Conservation (phyloP, 495 filamentous ascomycete species). For the Aspergillus homomorphus region DNA sequence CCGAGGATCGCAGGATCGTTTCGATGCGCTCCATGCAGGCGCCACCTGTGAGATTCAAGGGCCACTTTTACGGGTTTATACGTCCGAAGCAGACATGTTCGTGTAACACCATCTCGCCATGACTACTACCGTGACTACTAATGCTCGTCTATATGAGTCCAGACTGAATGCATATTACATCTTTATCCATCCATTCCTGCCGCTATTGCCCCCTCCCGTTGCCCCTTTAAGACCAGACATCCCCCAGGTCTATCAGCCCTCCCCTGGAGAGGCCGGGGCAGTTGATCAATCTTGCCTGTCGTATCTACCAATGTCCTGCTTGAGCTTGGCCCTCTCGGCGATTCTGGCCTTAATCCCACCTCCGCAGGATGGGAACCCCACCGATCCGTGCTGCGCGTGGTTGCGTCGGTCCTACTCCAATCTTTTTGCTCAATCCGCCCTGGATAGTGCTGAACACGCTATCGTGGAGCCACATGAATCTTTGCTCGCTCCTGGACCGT, state of each 20-base stretch:
- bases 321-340: conserved; percentile 45
- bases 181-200: conserved; percentile 47
- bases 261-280: conserved; percentile 7
- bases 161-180: conserved; percentile 49
- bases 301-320: conserved; percentile 33
- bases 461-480: conserved; percentile 14
- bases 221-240: conserved; percentile 26
- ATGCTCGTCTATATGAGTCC: neutral
- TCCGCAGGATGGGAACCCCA: conserved; percentile 32
- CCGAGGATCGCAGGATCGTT: neutral
- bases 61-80: conserved; percentile 13
- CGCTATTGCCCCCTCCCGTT: conserved; percentile 42
- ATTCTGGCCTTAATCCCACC: conserved; percentile 45
- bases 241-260: conserved; percentile 17
- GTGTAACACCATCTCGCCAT: conserved; percentile 3
- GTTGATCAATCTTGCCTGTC: conserved; percentile 8
- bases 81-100: conserved; percentile 18
- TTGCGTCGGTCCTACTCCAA: conserved; percentile 44
- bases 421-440: conserved; percentile 42
- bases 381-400: conserved; percentile 26
- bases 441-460: conserved; percentile 43
- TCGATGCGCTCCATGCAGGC: neutral
- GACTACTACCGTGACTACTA: neutral
- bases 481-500: conserved; percentile 16
- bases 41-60: neutral